Conservation (phyloP, 2,329 filamentous ascomycete genomes). For the Cytospora paraplurivora region DNA sequence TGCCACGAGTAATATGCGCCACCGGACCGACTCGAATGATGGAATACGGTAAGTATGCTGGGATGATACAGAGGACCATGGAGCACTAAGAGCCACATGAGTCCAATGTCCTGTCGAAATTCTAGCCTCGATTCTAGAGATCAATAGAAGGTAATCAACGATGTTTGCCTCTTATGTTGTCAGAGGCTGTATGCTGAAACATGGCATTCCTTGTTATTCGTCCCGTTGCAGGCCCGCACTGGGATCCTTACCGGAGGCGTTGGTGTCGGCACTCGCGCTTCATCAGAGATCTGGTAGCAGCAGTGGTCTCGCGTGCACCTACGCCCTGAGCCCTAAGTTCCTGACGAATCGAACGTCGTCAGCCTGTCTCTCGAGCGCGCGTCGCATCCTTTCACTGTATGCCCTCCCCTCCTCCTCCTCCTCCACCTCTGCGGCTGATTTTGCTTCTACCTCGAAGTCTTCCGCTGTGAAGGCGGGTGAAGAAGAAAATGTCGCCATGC, state of each 20-base stretch:
- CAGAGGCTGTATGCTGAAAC: constrained; percentile 10
- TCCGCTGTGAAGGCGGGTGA: constrained; percentile 50
- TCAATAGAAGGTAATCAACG: constrained; percentile 12
- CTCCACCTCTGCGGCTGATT: constrained; percentile 50
- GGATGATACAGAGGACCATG: constrained; percentile 2
- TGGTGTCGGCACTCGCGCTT: neutral
- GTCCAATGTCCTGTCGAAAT: neutral
- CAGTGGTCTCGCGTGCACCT: constrained; percentile 7
- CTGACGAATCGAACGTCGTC: constrained; percentile 76
- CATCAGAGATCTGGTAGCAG: neutral
- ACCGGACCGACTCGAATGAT: neutral
- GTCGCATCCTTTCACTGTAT: constrained; percentile 73
- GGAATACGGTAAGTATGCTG: constrained; percentile 1
- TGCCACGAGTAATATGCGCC: constrained; percentile 16
- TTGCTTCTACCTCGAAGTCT: constrained; percentile 52
- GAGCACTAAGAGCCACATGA: constrained; percentile 8
- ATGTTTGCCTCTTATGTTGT: constrained; percentile 1
- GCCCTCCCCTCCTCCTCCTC: constrained; percentile 57
- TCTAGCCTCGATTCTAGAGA: constrained; percentile 1
- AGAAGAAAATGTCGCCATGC: constrained; percentile 66
- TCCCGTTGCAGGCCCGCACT: neutral
- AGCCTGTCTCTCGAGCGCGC: constrained; percentile 74
- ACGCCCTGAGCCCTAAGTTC: constrained; percentile 56
- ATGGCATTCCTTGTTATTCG: neutral
- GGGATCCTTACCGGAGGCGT: neutral